These are phyloP conservation scores for Tubosaeta sp. DNA, from an alignment of 768 basidiomycete species.

Conservation along the genomic window DNA sequence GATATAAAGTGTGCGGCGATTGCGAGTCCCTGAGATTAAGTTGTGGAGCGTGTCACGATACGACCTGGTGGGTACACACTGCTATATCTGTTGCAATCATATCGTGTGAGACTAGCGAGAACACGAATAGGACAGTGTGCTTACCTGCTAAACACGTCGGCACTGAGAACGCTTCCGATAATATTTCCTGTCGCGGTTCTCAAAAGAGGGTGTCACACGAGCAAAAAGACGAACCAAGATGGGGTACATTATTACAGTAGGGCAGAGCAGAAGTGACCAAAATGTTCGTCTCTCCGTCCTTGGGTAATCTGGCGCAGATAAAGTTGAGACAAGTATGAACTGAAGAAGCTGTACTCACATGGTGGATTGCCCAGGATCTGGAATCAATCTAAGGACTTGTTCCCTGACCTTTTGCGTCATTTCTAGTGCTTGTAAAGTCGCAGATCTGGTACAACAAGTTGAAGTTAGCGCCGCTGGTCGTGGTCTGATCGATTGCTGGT, in stretches of 20 bases:
- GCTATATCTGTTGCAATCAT: slow-evolving; percentile 44
- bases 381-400: slow-evolving; percentile 46
- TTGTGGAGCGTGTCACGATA: not conserved
- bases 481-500: not conserved
- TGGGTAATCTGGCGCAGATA: slow-evolving; percentile 53
- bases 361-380: slow-evolving; percentile 47
- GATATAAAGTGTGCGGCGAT: slow-evolving; percentile 87
- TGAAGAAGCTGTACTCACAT: slow-evolving; percentile 35
- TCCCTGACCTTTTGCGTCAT: slow-evolving; percentile 58
- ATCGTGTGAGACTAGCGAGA: slow-evolving; percentile 3
- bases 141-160: slow-evolving; percentile 93
- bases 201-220: slow-evolving; percentile 7
- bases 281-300: slow-evolving; percentile 81
- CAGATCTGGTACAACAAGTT: not conserved
- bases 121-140: slow-evolving; percentile 24
- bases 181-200: slow-evolving; percentile 58
- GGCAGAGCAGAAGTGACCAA: slow-evolving; percentile 95
- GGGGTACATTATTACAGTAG: slow-evolving; percentile 96
- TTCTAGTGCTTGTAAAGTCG: not conserved
- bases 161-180: slow-evolving; percentile 94
- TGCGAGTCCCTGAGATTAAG: slow-evolving; percentile 51
- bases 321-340: not conserved
- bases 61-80: slow-evolving; percentile 38
- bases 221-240: slow-evolving; percentile 60
- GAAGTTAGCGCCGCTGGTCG: not conserved